Evolutionary conservation across 1,139 yeast genomes (phyloP).

Genomic region (Blastobotrys persicus): DNA sequence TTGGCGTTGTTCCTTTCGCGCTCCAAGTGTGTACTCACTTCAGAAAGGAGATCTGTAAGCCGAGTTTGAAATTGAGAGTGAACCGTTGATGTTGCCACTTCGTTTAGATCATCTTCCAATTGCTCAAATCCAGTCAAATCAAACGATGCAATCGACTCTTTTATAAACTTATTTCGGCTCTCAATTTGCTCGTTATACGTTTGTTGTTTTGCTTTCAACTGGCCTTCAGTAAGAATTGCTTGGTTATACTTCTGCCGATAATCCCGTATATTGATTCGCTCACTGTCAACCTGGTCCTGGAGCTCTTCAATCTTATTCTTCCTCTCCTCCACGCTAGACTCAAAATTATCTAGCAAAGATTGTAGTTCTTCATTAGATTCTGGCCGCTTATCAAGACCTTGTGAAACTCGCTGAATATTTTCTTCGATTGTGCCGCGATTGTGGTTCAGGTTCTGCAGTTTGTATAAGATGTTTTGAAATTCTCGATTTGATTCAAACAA

Average conservation of each 20-base stretch:
- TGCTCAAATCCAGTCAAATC: slow-evolving; percentile 3
- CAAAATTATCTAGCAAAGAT: slow-evolving; percentile 54
- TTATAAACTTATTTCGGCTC: slow-evolving; percentile 10
- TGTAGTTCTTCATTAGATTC: slow-evolving; percentile 53
- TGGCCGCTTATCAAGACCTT: slow-evolving; percentile 45
- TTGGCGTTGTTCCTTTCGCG: slow-evolving; percentile 13
- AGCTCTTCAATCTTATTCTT: slow-evolving; percentile 17
- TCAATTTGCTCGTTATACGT: slow-evolving; percentile 30
- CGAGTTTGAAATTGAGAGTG: neutral
- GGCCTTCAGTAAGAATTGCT: slow-evolving; percentile 55
- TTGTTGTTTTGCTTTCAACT: slow-evolving; percentile 49
- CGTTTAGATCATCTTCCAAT: slow-evolving; percentile 9
- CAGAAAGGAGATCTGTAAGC: neutral
- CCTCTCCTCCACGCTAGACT: slow-evolving; percentile 41
- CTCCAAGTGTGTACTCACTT: slow-evolving; percentile 15
- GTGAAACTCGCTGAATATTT: slow-evolving; percentile 50
- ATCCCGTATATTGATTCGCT: slow-evolving; percentile 28
- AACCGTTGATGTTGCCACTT: neutral
- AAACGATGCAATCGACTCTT: slow-evolving; percentile 1
- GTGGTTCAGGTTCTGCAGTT: slow-evolving; percentile 56
- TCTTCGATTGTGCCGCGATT: slow-evolving; percentile 29
- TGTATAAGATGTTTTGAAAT: slow-evolving; percentile 69
- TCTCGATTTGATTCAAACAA: slow-evolving; percentile 78
- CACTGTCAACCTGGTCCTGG: slow-evolving; percentile 16
- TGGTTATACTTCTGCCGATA: slow-evolving; percentile 43